A percentile compares a stretch with the other conserved stretches of the same genome.
Evolutionary conservation across 148 eudicot genomes (phyloP).

Genomic region (Dianthus caryophyllus): DNA sequence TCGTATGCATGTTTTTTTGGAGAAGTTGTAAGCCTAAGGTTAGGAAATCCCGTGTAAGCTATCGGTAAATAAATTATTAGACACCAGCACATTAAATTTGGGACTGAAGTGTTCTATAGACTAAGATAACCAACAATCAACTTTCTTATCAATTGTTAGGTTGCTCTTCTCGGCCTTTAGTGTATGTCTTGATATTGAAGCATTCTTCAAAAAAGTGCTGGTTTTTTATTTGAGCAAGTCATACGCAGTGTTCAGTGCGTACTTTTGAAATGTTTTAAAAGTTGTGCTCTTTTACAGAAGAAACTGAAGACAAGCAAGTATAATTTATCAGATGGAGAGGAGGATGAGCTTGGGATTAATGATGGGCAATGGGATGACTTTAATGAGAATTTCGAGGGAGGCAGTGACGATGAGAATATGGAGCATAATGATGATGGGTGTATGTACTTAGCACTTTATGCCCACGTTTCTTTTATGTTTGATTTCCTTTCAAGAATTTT

Average conservation of each 20-base stretch:
- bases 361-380: conserved; percentile 69
- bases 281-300: conserved; percentile 30
- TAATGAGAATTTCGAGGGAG: conserved; percentile 58
- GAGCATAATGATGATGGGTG: conserved; percentile 30
- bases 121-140: background rate
- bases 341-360: conserved; percentile 56
- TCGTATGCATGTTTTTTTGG: too few relatives aligned
- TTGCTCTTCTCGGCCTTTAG: background rate
- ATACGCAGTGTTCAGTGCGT: background rate
- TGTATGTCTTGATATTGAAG: background rate
- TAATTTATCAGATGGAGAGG: conserved; percentile 89
- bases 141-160: background rate
- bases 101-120: background rate
- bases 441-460: conserved; percentile 26
- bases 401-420: conserved; percentile 52
- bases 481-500: background rate
- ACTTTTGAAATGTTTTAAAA: background rate
- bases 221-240: background rate
- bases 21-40: background rate
- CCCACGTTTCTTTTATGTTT: background rate
- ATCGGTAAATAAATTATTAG: background rate
- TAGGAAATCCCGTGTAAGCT: background rate
- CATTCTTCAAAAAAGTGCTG: background rate
- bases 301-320: conserved; percentile 73
- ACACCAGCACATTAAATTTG: background rate